These are phyloP conservation scores for Somion occarium DNA, from an alignment of 1,284 basidiomycete species.

Conservation along the genomic window DNA sequence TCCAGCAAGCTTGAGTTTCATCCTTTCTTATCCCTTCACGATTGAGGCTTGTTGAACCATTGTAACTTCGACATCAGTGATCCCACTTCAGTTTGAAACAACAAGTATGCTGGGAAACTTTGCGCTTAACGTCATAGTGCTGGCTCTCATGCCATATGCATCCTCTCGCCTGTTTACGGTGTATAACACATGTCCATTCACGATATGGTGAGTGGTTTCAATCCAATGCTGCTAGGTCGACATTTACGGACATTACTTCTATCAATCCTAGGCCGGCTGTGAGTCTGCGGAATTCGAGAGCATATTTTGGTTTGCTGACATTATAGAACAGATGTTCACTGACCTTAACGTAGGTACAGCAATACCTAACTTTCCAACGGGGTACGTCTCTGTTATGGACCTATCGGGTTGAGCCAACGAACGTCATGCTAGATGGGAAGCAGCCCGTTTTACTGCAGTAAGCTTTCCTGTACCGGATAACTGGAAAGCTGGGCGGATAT, in stretches of 20 bases:
- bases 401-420: background rate
- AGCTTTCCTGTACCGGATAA: conserved; percentile 32
- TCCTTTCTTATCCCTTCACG: too few relatives aligned
- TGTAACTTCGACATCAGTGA: too few relatives aligned
- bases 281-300: conserved; percentile 15
- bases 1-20: too few relatives aligned
- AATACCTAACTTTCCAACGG: conserved; percentile 23
- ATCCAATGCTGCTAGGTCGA: too few relatives aligned
- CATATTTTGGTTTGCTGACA: background rate
- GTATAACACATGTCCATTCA: conserved; percentile 29
- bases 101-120: too few relatives aligned
- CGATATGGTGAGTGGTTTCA: conserved; percentile 26
- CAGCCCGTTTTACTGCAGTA: conserved; percentile 24
- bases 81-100: too few relatives aligned
- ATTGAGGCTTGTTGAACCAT: too few relatives aligned
- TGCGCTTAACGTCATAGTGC: too few relatives aligned
- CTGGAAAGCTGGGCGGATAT: conserved; percentile 36
- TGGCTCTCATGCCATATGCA: background rate
- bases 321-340: conserved; percentile 20
- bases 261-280: conserved; percentile 25
- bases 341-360: conserved; percentile 20
- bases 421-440: conserved; percentile 26
- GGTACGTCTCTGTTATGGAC: conserved; percentile 12
- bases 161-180: conserved; percentile 26
- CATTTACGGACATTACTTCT: too few relatives aligned